These are phyloP conservation scores for Cornus suecica DNA, from an alignment of 148 eudicot species.

Conservation along the genomic window DNA sequence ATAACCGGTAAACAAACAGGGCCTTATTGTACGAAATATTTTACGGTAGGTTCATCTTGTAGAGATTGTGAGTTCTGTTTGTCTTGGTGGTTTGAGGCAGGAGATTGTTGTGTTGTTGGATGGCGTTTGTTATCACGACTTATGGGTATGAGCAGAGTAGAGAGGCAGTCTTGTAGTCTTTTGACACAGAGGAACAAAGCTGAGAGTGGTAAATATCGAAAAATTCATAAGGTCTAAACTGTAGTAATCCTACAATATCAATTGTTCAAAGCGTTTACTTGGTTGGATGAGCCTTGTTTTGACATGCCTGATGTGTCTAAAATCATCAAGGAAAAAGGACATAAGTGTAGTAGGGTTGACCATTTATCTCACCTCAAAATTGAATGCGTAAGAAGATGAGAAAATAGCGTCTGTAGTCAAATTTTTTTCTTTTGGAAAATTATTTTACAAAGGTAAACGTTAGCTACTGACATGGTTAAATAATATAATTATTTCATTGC, in stretches of 20 bases:
- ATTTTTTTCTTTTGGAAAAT: no score
- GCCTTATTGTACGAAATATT: neutral
- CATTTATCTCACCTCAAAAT: no score
- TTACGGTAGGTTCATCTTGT: neutral
- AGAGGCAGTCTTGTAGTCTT: neutral
- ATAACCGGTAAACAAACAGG: no score
- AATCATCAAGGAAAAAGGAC: no score
- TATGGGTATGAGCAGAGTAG: neutral
- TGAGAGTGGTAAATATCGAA: neutral
- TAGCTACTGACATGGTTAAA: no score
- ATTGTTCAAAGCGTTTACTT: no score
- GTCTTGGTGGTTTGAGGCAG: conserved; percentile 2
- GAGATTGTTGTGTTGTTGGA: neutral
- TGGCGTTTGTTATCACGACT: neutral
- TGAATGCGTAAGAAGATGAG: no score
- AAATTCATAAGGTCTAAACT: neutral
- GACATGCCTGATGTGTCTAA: no score
- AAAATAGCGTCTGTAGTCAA: no score
- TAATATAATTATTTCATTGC: no score
- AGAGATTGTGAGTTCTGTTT: neutral
- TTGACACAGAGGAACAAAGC: neutral
- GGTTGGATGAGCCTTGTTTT: no score
- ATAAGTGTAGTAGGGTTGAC: no score
- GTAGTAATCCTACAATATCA: neutral
- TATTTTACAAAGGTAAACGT: neutral